These are phyloP conservation scores for Naganishia vishniacii DNA, from an alignment of 768 basidiomycete genomes.

Conservation along the genomic window DNA sequence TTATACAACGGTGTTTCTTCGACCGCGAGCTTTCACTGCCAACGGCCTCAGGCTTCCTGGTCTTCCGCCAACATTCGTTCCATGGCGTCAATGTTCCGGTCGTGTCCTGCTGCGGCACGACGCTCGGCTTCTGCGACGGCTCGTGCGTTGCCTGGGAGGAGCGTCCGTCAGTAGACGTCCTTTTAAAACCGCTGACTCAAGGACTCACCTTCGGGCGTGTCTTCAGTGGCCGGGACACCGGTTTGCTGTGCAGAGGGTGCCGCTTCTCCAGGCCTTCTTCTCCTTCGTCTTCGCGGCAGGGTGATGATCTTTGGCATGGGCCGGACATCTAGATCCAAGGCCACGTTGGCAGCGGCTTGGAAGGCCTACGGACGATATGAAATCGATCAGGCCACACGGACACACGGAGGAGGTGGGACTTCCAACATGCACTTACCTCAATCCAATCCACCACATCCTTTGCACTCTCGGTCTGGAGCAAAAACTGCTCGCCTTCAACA, in stretches of 20 bases:
- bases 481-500: constrained; percentile 92
- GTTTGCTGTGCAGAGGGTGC: constrained; percentile 28
- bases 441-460: constrained; percentile 89
- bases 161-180: background rate
- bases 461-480: constrained; percentile 80
- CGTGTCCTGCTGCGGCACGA: constrained; percentile 16
- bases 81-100: constrained; percentile 27
- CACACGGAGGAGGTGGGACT: too few relatives aligned
- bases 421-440: constrained; percentile 60
- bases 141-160: constrained; percentile 29
- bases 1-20: background rate
- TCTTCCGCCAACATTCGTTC: constrained; percentile 41
- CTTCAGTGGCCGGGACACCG: constrained; percentile 28
- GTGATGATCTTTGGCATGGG: constrained; percentile 76
- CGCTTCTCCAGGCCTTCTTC: constrained; percentile 27
- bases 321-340: constrained; percentile 84
- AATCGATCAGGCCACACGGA: too few relatives aligned
- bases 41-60: constrained; percentile 29
- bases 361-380: constrained; percentile 57
- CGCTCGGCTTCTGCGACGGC: constrained; percentile 37
- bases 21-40: too few relatives aligned
- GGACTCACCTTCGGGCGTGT: constrained; percentile 35
- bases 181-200: background rate
- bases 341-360: constrained; percentile 85
- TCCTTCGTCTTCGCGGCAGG: constrained; percentile 41